Conservation (phyloP, 73 alveolate genomes). For the Stentor coeruleus region DNA sequence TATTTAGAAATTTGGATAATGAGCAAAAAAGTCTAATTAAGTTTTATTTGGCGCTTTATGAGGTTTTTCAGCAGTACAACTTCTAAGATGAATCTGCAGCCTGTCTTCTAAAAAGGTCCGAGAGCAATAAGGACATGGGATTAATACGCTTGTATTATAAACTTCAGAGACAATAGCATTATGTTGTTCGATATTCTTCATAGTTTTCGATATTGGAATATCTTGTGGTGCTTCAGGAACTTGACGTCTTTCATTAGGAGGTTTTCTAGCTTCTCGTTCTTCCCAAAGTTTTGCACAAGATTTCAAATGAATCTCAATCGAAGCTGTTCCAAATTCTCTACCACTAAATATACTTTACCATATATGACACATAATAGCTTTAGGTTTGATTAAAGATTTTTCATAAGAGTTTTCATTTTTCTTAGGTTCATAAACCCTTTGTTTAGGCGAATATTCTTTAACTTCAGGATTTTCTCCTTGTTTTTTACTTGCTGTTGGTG, state of each 20-base stretch:
- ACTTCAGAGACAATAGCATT: no score
- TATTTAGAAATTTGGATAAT: no score
- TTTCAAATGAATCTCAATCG: slow-evolving; percentile 72
- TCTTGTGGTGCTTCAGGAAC: slow-evolving; percentile 63
- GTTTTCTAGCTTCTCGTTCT: slow-evolving; percentile 61
- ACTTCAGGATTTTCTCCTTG: not conserved
- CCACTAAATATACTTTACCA: slow-evolving; percentile 53
- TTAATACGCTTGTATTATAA: no score
- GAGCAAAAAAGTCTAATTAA: no score
- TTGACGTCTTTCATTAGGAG: slow-evolving; percentile 67
- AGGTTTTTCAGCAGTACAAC: no score
- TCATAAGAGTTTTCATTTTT: not conserved
- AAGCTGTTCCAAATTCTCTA: slow-evolving; percentile 77
- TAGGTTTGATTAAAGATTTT: slow-evolving; percentile 34
- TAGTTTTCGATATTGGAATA: slow-evolving; percentile 30
- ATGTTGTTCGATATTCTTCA: no score
- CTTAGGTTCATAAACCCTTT: not conserved
- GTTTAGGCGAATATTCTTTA: not conserved
- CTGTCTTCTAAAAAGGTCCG: no score
- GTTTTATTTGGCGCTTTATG: no score
- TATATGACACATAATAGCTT: slow-evolving; percentile 50
- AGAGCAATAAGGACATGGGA: no score
- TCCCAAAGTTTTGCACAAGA: slow-evolving; percentile 75
- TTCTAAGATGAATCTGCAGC: no score
- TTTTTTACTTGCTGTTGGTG: not conserved